Percentiles rank a stretch among this genome's conserved stretches.
phyloP scores from a whole-genome alignment of 2,329 filamentous ascomycete genomes.

The Colletotrichum lentis region DNA sequence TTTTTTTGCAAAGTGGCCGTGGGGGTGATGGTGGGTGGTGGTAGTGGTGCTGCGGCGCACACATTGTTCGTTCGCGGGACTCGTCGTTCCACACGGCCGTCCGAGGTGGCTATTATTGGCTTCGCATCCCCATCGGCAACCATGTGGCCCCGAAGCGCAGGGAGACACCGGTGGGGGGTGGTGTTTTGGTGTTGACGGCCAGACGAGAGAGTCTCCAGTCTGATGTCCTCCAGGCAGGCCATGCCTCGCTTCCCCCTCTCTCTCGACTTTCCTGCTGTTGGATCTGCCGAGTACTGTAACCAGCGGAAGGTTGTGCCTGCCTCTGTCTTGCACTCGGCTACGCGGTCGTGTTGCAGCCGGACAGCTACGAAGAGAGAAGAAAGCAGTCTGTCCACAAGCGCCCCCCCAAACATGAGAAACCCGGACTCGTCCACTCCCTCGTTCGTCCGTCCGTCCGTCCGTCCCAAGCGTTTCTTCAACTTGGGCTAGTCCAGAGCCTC shows the following conservation, averaged over 20 bases:
- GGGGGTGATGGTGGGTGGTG: no score
- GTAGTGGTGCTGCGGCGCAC: slow-evolving; percentile 7
- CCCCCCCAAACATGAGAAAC: slow-evolving; percentile 4
- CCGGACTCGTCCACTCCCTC: not conserved
- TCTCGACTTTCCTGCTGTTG: no score
- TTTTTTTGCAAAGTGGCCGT: slow-evolving; percentile 9
- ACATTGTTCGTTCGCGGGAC: slow-evolving; percentile 1
- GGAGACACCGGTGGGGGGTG: slow-evolving; percentile 2
- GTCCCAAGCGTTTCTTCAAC: not conserved
- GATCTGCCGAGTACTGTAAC: no score
- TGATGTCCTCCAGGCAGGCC: not conserved
- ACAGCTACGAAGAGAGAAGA: slow-evolving; percentile 1
- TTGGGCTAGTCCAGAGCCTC: not conserved
- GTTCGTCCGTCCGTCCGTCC: no score
- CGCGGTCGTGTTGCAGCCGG: slow-evolving; percentile 3
- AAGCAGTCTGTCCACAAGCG: not conserved
- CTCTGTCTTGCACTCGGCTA: not conserved
- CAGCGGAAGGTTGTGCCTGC: slow-evolving; percentile 1
- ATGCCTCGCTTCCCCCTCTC: not conserved
- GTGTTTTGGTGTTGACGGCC: slow-evolving; percentile 1
- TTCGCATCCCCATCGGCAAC: not conserved
- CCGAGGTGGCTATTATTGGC: slow-evolving; percentile 26
- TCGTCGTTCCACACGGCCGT: slow-evolving; percentile 10
- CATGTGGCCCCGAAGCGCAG: slow-evolving; percentile 17
- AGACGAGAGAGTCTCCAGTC: not conserved